A percentile compares a stretch with the other conserved stretches of the same genome.
These are phyloP conservation scores for Plasmodium cynomolgi DNA, from an alignment of 169 alveolate species.

Conservation along the genomic window DNA sequence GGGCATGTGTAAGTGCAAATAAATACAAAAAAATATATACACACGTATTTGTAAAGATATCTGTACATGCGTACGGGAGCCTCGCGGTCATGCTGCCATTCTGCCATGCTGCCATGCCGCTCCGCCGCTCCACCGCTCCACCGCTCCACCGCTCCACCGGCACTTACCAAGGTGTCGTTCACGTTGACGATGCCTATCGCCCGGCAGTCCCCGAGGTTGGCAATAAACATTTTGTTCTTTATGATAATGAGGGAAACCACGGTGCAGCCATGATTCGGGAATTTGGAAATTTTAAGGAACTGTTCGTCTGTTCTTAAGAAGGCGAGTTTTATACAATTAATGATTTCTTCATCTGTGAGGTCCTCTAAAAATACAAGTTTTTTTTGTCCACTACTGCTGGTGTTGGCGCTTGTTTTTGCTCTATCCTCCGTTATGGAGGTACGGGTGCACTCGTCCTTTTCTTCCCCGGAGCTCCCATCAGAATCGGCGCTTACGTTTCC, in stretches of 20 bases:
- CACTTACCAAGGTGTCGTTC: slow-evolving; percentile 37
- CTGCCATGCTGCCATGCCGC: not conserved
- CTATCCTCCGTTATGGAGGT: not conserved
- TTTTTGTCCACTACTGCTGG: not conserved
- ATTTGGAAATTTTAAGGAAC: slow-evolving; percentile 48
- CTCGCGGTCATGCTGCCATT: not conserved
- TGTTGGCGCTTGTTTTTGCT: not conserved
- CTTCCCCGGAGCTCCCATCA: not conserved
- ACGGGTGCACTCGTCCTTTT: not conserved
- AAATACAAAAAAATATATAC: not conserved
- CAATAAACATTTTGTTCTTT: slow-evolving; percentile 67
- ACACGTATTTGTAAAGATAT: not conserved
- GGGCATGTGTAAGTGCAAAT: not conserved
- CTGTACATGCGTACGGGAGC: not conserved
- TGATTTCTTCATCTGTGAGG: slow-evolving; percentile 62
- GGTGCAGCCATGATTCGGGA: slow-evolving; percentile 71
- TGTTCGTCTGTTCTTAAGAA: slow-evolving; percentile 67
- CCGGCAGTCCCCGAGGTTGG: slow-evolving; percentile 72
- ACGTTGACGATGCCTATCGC: slow-evolving; percentile 66
- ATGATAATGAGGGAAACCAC: slow-evolving; percentile 33
- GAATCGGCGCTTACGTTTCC: not conserved
- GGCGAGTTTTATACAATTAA: slow-evolving; percentile 51
- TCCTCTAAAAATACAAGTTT: slow-evolving; percentile 43
- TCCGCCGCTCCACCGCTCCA: not conserved
- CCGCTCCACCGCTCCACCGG: not conserved